Conservation (phyloP, 2,329 filamentous ascomycete species). For the Hypoxylon sp. region DNA sequence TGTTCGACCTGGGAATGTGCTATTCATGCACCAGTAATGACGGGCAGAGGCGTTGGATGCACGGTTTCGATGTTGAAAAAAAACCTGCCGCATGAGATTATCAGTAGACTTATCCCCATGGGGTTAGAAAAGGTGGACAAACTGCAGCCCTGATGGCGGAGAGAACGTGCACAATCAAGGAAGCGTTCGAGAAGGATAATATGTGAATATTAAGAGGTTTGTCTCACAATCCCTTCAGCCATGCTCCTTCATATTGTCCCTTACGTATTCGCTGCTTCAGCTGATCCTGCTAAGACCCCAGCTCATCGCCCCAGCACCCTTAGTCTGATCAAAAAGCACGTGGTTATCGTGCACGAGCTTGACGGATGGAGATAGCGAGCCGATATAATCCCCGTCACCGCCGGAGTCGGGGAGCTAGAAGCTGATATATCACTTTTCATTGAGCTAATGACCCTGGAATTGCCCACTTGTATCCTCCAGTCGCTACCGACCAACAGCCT, state of each 20-base stretch:
- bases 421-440: constrained; percentile 4
- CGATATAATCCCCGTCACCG: constrained; percentile 14
- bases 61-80: neutral
- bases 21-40: neutral
- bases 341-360: constrained; percentile 8
- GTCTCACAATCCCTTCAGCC: constrained; percentile 4
- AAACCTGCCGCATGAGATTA: neutral
- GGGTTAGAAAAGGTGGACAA: neutral
- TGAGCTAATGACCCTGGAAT: neutral
- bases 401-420: neutral
- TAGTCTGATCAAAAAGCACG: constrained; percentile 3
- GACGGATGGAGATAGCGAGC: constrained; percentile 15
- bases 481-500: constrained; percentile 16
- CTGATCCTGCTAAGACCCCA: constrained; percentile 2
- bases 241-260: constrained; percentile 8
- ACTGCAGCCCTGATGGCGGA: neutral
- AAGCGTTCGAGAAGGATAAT: neutral
- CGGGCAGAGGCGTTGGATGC: neutral
- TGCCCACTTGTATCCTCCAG: constrained; percentile 14
- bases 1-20: neutral
- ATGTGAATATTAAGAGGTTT: neutral
- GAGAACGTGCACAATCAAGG: neutral
- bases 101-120: neutral
- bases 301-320: neutral
- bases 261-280: neutral